Conservation (phyloP, 306 rosid genomes). For the Comarum palustre region DNA sequence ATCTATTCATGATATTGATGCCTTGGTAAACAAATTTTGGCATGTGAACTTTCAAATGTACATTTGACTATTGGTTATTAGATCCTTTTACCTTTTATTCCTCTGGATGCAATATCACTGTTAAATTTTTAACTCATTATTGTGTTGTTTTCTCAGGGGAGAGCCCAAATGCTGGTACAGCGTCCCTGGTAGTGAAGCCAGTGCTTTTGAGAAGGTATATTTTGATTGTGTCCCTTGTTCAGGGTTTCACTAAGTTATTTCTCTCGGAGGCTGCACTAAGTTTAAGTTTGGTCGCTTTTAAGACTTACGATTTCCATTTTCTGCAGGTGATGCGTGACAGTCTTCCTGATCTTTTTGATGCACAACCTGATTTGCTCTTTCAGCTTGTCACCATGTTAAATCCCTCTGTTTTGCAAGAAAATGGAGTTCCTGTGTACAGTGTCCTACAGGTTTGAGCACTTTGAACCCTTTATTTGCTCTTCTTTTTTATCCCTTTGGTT, state of each 20-base stretch:
- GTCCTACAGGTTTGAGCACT: constrained; percentile 62
- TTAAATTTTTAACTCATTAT: constrained; percentile 24
- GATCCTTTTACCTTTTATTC: background rate
- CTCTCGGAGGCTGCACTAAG: background rate
- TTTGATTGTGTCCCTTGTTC: background rate
- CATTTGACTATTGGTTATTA: background rate
- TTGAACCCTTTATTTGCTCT: background rate
- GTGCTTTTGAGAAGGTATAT: constrained; percentile 84
- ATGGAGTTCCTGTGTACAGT: constrained; percentile 86
- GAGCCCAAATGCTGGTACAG: constrained; percentile 99
- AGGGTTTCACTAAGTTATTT: constrained; percentile 1
- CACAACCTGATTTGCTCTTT: constrained; percentile 94
- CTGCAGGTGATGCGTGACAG: constrained; percentile 86
- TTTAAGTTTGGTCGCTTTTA: background rate
- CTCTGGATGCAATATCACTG: background rate
- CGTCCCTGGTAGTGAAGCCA: constrained; percentile 85
- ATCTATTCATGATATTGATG: background rate
- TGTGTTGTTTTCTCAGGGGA: constrained; percentile 64
- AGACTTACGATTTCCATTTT: constrained; percentile 15
- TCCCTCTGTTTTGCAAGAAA: constrained; percentile 90
- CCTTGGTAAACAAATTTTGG: background rate
- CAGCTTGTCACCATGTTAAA: constrained; percentile 98
- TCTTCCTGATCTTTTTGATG: constrained; percentile 98
- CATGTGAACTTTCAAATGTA: background rate
- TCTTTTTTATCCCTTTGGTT: background rate